phyloP scores from a whole-genome alignment of 306 rosid genomes.

The Fragaria ananassa region DNA sequence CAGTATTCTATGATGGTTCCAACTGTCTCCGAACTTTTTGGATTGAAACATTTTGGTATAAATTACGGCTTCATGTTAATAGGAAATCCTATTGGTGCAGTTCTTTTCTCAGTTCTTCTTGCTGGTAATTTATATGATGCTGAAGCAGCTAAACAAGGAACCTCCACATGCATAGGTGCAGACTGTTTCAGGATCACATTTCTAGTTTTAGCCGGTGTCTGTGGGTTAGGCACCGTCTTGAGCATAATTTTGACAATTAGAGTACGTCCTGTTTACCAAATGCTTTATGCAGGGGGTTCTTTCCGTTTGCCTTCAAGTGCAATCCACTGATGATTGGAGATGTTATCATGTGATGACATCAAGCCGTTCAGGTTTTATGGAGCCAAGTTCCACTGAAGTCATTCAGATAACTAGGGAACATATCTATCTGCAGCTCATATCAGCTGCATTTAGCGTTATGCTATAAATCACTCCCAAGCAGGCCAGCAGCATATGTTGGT shows the following conservation, averaged over 20 bases:
- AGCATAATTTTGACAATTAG: slow-evolving; percentile 62
- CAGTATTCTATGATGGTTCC: slow-evolving; percentile 57
- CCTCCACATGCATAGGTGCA: slow-evolving; percentile 59
- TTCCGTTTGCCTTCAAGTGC: slow-evolving; percentile 44
- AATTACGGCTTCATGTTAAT: slow-evolving; percentile 52
- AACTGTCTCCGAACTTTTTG: slow-evolving; percentile 60
- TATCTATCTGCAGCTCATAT: slow-evolving; percentile 4
- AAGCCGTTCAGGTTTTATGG: slow-evolving; percentile 1
- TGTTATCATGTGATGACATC: neutral
- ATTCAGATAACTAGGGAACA: slow-evolving; percentile 11
- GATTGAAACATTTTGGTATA: slow-evolving; percentile 62
- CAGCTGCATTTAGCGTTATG: neutral
- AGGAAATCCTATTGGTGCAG: slow-evolving; percentile 74
- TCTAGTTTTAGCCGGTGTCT: slow-evolving; percentile 56
- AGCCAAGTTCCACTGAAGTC: slow-evolving; percentile 1
- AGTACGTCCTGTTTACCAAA: slow-evolving; percentile 66
- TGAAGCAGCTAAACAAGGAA: slow-evolving; percentile 81
- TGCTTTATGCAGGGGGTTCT: slow-evolving; percentile 65
- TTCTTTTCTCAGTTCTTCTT: slow-evolving; percentile 64
- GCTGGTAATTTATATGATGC: slow-evolving; percentile 60
- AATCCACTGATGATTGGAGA: slow-evolving; percentile 18
- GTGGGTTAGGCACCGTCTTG: slow-evolving; percentile 65
- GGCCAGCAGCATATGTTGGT: neutral
- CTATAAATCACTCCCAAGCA: neutral
- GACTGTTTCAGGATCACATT: slow-evolving; percentile 74